Base-by-base conservation (phyloP, 2,329 filamentous ascomycete species). In the Trichoderma pleuroti region DNA sequence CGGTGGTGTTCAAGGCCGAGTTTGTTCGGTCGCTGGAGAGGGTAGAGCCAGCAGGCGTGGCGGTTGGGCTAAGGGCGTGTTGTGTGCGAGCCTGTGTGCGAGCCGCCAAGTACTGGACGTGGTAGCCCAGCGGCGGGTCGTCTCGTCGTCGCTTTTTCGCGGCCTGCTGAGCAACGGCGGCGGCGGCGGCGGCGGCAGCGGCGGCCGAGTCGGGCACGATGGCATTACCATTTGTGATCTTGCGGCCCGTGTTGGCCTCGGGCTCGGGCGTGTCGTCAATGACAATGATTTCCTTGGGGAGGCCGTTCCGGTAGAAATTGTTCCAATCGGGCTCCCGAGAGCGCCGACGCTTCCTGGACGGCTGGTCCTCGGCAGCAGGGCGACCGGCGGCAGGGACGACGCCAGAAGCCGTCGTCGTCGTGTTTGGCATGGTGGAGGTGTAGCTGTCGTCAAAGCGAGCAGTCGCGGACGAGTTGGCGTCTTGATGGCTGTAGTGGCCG, bases 231-330 rank as follows among this genome's bases (percentile, higher is more conserved):
- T 80, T 77, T 67, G 76, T 76, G 32, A 83, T 78, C 77, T 82
- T 84, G 49, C 80, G 80, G 64, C 79, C 74, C n/a, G 82, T 81
- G 68, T 81, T 80, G 61, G 80, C 76, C 71, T 87, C 85, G 70
- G 86, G 85, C 71, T 87, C 86, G 65, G 91, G 91, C 5, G 88
- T 90, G 79, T 94, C 91, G 80, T 92, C 89, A 76, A 96, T 96
- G 76, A 95, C 90, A 77, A 96, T 95, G 78, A 96, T 90, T 82
- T 96, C 93, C 78, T 93, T 91, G 28, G 93, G 93, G 30, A 94
- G 83, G 5, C 93, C 93, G 80, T 95, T 94, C 78, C 91, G 91
- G 80, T 94, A 95, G 78, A 94, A 96, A 74, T 87, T 88, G 71
- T 87, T 85, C 93, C 93, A 96, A 81, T 96, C 90, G 63, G 92